phyloP scores from a whole-genome alignment of 192 early-diverging fungal species.

The Coemansia guatemalensis region DNA sequence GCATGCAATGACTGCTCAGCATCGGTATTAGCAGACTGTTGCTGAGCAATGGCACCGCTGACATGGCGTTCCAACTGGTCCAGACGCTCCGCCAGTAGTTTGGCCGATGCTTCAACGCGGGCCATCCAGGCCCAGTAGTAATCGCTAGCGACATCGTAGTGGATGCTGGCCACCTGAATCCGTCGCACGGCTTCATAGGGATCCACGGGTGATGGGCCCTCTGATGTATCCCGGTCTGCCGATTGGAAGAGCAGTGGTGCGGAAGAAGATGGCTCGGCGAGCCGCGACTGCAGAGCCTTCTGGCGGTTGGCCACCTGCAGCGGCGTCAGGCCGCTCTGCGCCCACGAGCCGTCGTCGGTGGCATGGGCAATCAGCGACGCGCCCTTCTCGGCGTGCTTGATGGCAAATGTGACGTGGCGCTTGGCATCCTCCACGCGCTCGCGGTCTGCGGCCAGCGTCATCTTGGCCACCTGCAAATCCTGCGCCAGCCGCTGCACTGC shows the following conservation, averaged over 20 bases:
- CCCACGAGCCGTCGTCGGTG: constrained; percentile 40
- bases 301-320: constrained; percentile 38
- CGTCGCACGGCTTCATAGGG: constrained; percentile 37
- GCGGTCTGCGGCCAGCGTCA: constrained; percentile 34
- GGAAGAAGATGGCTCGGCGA: not conserved
- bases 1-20: not conserved
- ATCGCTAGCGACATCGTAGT: constrained; percentile 36
- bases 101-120: constrained; percentile 25
- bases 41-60: constrained; percentile 12
- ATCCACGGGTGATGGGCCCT: constrained; percentile 1
- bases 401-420: constrained; percentile 27
- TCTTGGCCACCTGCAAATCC: constrained; percentile 32
- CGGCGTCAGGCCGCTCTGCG: constrained; percentile 33
- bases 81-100: constrained; percentile 36
- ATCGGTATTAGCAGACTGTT: constrained; percentile 2
- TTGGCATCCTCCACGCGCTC: constrained; percentile 33
- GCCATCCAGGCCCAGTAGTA: constrained; percentile 50
- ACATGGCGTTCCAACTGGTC: constrained; percentile 46
- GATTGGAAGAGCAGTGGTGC: constrained; percentile 9
- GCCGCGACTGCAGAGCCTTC: constrained; percentile 29
- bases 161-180: constrained; percentile 41
- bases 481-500: constrained; percentile 25
- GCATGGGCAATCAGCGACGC: constrained; percentile 42
- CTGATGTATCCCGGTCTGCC: not conserved
- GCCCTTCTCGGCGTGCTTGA: constrained; percentile 44